Base-by-base conservation (phyloP, 2,329 filamentous ascomycete species). In the Hansfordia pulvinata region DNA sequence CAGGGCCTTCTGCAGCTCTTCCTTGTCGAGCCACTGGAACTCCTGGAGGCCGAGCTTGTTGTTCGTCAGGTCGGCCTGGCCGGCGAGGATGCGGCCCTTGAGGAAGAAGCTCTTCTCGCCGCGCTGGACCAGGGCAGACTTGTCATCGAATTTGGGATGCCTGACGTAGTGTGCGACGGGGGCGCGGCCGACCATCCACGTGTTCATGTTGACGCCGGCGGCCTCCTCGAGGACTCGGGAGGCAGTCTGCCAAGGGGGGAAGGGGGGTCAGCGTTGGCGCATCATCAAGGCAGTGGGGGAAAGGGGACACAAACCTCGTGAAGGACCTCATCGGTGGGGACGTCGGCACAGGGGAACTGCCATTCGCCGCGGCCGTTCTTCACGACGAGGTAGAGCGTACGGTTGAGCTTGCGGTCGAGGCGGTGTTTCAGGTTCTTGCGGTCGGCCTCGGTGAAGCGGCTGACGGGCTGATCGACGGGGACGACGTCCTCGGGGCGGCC, bases 181-280 rank as follows among this genome's bases (percentile, higher is more conserved):
- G 31, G 80, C 79, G 42, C 85, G 85, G 33, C 85, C 88, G 27
- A 98, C 81, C 40, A 96, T 72, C 86, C 90, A 98, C 29, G 85
- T 94, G 62, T 96, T 96, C 86, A 98, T 96, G 64, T 98, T 92
- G 34, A 81, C 58, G 31, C 90, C 90, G 8, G 78, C 85, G 4
- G 83, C 64, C 42, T 82, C 66, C 27, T 76, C 63, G 14, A 96
- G 64, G 29, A 85, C 74, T 33, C 85, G 71, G 47, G 84, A 71
- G 19, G 88, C 85, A 23, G 82, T 76, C 90, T 98, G 41, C 35
- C 6, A 14, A 20, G 14, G 12, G n/a, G n/a, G n/a, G n/a, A n/a
- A n/a, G n/a, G n/a, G n/a, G n/a, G n/a, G n/a, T n/a, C n/a, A n/a
- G n/a, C n/a, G n/a, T n/a, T n/a, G n/a, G n/a, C n/a, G n/a, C n/a